These are phyloP conservation scores for Aspergillus jensenii DNA, from an alignment of 2,329 filamentous ascomycete genomes.

Conservation along the genomic window DNA sequence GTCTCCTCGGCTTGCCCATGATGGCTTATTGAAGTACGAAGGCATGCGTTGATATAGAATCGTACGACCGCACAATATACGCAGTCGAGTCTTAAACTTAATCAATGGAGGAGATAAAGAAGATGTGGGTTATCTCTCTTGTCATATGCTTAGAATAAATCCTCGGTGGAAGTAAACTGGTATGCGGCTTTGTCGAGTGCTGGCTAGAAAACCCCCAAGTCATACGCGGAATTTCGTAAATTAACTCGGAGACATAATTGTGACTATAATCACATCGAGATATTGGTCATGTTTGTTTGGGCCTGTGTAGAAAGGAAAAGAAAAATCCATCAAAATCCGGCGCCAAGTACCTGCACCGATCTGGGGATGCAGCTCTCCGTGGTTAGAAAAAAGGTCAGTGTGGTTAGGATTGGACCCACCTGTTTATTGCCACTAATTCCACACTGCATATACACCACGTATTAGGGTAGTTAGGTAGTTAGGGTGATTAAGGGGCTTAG, in stretches of 20 bases:
- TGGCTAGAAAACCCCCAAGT: background rate
- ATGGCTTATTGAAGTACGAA: slow-evolving; percentile 57
- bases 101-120: background rate
- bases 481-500: too few relatives aligned
- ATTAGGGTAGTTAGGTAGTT: too few relatives aligned
- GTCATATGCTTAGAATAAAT: background rate
- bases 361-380: too few relatives aligned
- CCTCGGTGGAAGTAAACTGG: background rate
- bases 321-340: background rate
- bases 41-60: slow-evolving; percentile 29
- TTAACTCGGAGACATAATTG: background rate
- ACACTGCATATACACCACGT: too few relatives aligned
- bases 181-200: background rate
- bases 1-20: slow-evolving; percentile 47
- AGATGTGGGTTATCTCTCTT: too few relatives aligned
- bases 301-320: background rate
- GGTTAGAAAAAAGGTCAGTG: too few relatives aligned
- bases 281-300: background rate
- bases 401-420: too few relatives aligned
- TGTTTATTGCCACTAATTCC: too few relatives aligned
- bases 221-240: background rate
- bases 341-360: too few relatives aligned
- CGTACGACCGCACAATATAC: background rate
- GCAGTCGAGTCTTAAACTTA: background rate
- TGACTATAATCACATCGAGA: background rate